Conservation (phyloP, 257 asterid species). For the Ballota nigra region DNA sequence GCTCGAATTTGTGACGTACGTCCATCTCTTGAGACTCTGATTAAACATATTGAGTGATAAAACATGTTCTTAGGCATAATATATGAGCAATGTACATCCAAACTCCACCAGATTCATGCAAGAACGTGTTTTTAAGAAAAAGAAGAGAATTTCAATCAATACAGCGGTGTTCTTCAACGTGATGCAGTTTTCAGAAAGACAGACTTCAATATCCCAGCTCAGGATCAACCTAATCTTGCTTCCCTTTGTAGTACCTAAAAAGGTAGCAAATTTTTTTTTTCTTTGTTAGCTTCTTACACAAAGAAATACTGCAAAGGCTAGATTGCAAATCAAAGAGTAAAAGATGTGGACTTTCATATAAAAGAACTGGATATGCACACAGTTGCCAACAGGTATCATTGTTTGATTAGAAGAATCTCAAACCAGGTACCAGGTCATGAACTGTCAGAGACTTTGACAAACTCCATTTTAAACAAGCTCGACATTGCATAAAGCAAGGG, state of each 20-base stretch:
- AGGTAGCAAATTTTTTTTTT: neutral
- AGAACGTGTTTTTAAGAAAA: neutral
- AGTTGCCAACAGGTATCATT: no score
- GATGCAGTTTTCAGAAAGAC: neutral
- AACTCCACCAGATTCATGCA: neutral
- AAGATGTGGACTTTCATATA: no score
- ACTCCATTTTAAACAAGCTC: no score
- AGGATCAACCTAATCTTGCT: slow-evolving; percentile 58
- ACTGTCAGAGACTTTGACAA: no score
- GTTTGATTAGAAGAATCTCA: no score
- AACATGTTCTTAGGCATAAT: neutral
- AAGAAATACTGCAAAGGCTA: no score
- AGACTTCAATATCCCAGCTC: neutral
- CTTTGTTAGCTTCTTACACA: neutral
- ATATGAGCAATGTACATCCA: neutral
- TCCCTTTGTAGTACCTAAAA: slow-evolving; percentile 75
- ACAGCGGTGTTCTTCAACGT: neutral
- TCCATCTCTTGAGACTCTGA: neutral
- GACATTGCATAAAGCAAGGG: no score
- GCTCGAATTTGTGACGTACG: neutral
- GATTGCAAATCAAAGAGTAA: no score
- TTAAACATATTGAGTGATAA: neutral
- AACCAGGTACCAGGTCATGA: no score
- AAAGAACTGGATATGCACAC: no score
- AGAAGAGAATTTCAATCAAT: neutral